A percentile compares a stretch with the other conserved stretches of the same genome.
phyloP scores from a whole-genome alignment of 2,329 filamentous ascomycete species.

The Drechmeria coniospora region DNA sequence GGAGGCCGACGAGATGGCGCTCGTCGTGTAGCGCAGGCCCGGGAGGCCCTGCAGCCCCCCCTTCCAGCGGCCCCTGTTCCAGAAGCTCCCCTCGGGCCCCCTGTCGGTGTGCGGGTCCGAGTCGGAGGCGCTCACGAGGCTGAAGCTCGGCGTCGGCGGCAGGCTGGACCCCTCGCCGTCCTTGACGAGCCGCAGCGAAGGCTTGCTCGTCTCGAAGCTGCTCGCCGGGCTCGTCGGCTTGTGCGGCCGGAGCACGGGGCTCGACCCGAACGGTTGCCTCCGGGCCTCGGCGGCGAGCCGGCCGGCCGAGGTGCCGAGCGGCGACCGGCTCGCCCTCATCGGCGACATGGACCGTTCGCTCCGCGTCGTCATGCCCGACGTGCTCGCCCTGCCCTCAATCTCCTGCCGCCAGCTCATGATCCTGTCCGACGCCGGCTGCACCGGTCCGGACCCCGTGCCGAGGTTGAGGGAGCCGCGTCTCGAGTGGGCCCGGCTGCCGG shows the following conservation, averaged over 20 bases:
- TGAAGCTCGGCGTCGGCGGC: conserved; percentile 42
- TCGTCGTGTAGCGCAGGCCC: conserved; percentile 15
- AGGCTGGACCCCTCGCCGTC: conserved; percentile 13
- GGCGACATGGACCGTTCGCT: conserved; percentile 43
- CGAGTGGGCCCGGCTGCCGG: conserved; percentile 30
- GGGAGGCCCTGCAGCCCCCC: conserved; percentile 23
- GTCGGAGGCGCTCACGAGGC: conserved; percentile 22
- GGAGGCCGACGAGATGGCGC: conserved; percentile 8
- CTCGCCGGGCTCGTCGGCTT: conserved; percentile 24
- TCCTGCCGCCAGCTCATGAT: conserved; percentile 80
- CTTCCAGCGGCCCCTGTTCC: conserved; percentile 41
- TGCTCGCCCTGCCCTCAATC: conserved; percentile 28
- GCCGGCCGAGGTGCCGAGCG: conserved; percentile 19
- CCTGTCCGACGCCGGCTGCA: conserved; percentile 43
- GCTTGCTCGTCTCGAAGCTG: conserved; percentile 13
- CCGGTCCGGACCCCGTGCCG: conserved; percentile 11
- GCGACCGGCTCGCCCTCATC: conserved; percentile 23
- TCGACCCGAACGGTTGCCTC: conserved; percentile 24
- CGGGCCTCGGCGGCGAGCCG: conserved; percentile 31
- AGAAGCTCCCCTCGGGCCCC: conserved; percentile 33
- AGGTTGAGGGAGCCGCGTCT: conserved; percentile 37
- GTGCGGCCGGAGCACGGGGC: conserved; percentile 9
- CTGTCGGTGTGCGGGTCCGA: conserved; percentile 24
- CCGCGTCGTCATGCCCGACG: conserved; percentile 23
- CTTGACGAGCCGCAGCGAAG: conserved; percentile 9